Percentiles rank a stretch among this genome's conserved stretches.
Conservation (phyloP, 768 basidiomycete genomes). For the Mycena rebaudengoi region DNA sequence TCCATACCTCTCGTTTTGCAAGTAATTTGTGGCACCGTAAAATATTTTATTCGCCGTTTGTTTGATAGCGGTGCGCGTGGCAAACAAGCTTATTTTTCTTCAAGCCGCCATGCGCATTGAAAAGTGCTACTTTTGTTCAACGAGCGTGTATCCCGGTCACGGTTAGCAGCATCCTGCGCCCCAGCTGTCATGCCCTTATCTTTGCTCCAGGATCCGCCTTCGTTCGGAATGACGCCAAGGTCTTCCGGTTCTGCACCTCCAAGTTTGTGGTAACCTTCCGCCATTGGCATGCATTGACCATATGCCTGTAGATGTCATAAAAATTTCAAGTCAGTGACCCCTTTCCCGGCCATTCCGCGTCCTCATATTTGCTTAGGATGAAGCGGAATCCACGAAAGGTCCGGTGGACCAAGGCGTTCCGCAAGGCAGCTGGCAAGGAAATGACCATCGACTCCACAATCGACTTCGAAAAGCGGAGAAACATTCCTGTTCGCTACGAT, state of each 20-base stretch:
- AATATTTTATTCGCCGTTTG: too few species aligned
- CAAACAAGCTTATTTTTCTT: slow-evolving; percentile 1
- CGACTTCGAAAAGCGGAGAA: slow-evolving; percentile 98
- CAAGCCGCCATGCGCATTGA: slow-evolving; percentile 82
- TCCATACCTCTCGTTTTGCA: too few species aligned
- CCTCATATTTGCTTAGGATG: slow-evolving; percentile 67
- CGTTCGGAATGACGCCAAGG: slow-evolving; percentile 97
- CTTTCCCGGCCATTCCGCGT: not conserved
- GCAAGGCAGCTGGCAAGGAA: slow-evolving; percentile 98
- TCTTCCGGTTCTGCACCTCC: slow-evolving; percentile 97
- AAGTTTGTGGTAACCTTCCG: slow-evolving; percentile 74
- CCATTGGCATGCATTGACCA: not conserved
- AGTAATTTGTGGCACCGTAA: too few species aligned
- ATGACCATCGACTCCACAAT: slow-evolving; percentile 99
- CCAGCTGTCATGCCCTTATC: not conserved
- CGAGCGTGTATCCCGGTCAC: slow-evolving; percentile 95
- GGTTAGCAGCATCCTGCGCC: slow-evolving; percentile 55
- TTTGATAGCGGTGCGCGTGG: not conserved
- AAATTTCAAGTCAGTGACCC: slow-evolving; percentile 89
- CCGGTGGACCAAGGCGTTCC: slow-evolving; percentile 99
- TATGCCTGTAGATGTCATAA: slow-evolving; percentile 83
- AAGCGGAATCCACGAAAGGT: slow-evolving; percentile 99
- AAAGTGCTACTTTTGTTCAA: slow-evolving; percentile 99
- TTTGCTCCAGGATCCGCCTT: slow-evolving; percentile 79
- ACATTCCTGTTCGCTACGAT: slow-evolving; percentile 96